Conservation (phyloP, 1,284 basidiomycete species). For the Apiotrichum sp. region DNA sequence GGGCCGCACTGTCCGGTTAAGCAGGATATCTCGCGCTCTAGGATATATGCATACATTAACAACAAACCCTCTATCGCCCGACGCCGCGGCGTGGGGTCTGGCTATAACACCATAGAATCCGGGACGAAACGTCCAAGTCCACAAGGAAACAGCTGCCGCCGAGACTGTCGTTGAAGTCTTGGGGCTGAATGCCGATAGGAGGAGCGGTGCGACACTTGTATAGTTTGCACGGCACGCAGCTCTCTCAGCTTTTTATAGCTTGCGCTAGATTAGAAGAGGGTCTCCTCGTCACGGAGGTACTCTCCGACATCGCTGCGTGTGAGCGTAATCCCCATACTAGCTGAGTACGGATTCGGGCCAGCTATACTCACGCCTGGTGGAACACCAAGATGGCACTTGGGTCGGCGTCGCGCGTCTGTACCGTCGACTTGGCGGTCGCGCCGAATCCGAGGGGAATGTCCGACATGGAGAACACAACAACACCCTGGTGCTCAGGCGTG, state of each 20-base stretch:
- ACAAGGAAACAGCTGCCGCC: too few species aligned
- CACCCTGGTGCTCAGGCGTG: constrained; percentile 97
- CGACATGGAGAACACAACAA: constrained; percentile 92
- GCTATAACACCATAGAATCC: too few species aligned
- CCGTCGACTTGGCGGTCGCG: constrained; percentile 89
- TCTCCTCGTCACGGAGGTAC: constrained; percentile 85
- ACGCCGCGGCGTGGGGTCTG: background rate
- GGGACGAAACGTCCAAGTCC: too few species aligned
- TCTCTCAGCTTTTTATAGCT: too few species aligned
- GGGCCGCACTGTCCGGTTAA: too few species aligned
- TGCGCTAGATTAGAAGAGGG: constrained; percentile 39
- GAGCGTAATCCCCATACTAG: too few species aligned
- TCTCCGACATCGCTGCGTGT: constrained; percentile 77
- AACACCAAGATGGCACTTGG: constrained; percentile 98
- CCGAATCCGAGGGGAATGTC: constrained; percentile 94
- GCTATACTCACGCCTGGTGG: constrained; percentile 80
- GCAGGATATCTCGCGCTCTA: background rate
- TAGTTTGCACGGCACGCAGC: too few species aligned
- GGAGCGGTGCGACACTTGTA: too few species aligned
- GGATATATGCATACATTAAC: constrained; percentile 19
- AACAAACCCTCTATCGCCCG: constrained; percentile 6
- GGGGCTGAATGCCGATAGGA: too few species aligned
- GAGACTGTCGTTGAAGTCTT: too few species aligned
- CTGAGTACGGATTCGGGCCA: too few species aligned
- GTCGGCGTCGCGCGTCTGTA: constrained; percentile 94